phyloP scores from a whole-genome alignment of 2,329 filamentous ascomycete species.

The Scorias spongiosa region DNA sequence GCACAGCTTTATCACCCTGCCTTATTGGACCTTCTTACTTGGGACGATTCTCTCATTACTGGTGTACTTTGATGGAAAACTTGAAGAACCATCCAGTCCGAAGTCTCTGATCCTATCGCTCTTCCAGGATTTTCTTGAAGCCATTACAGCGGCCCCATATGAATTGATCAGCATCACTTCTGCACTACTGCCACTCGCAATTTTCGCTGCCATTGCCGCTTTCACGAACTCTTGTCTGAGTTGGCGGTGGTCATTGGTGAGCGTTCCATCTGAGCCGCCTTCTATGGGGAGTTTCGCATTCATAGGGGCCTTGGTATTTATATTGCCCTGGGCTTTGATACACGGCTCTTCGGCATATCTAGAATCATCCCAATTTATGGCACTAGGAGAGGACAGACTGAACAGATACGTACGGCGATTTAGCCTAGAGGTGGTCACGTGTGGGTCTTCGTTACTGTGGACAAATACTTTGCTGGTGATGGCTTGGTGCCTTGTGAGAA shows the following conservation, averaged over 20 bases:
- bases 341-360: not conserved
- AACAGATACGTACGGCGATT: not conserved
- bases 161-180: not conserved
- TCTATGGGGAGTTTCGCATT: not conserved
- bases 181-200: not conserved
- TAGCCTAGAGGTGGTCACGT: not conserved
- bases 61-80: not conserved
- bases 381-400: not conserved
- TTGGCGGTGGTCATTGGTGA: not conserved
- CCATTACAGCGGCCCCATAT: not conserved
- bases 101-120: too few relatives aligned
- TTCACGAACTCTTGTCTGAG: not conserved
- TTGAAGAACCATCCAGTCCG: too few relatives aligned
- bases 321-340: not conserved
- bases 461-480: not conserved
- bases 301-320: not conserved
- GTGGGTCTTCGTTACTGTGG: not conserved
- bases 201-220: not conserved
- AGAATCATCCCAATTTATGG: not conserved
- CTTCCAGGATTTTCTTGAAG: too few relatives aligned
- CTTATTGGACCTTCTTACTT: not conserved
- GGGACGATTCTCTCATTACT: not conserved
- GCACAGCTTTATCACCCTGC: not conserved
- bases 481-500: too few relatives aligned
- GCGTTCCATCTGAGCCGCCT: not conserved